Conservation (phyloP, 768 basidiomycete species). For the Suillus weaverae region DNA sequence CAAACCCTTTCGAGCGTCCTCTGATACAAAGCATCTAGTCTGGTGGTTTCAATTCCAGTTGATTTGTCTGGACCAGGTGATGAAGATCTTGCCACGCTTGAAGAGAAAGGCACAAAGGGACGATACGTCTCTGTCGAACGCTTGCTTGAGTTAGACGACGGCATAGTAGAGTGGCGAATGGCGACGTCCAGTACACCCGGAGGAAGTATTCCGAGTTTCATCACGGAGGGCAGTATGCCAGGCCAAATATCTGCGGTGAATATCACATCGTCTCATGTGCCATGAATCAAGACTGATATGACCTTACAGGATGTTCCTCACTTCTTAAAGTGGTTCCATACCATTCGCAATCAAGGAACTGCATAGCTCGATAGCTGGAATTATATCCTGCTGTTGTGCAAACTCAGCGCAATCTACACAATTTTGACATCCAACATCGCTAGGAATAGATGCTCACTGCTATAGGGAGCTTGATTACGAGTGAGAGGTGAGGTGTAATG, state of each 20-base stretch:
- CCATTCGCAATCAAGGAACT: slow-evolving; percentile 23
- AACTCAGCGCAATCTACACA: not conserved
- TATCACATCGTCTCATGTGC: not conserved
- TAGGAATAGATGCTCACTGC: not conserved
- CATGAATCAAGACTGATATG: slow-evolving; percentile 7
- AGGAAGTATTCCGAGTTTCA: slow-evolving; percentile 64
- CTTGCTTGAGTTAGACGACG: slow-evolving; percentile 59
- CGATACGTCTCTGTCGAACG: slow-evolving; percentile 72
- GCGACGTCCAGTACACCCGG: slow-evolving; percentile 74
- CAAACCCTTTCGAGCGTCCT: not conserved
- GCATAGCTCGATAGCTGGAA: not conserved
- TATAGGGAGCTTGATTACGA: not conserved
- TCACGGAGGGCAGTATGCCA: slow-evolving; percentile 61
- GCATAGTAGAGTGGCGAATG: slow-evolving; percentile 77
- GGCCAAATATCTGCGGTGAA: slow-evolving; percentile 61
- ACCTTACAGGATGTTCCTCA: slow-evolving; percentile 64
- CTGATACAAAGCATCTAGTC: slow-evolving; percentile 16
- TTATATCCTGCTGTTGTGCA: not conserved
- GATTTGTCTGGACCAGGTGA: slow-evolving; percentile 55
- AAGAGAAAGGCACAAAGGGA: slow-evolving; percentile 64
- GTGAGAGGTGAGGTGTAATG: not conserved
- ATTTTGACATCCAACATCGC: not conserved
- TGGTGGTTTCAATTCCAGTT: slow-evolving; percentile 63
- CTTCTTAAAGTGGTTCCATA: slow-evolving; percentile 66
- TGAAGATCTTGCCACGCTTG: slow-evolving; percentile 56